A percentile compares a stretch with the other conserved stretches of the same genome.
Evolutionary conservation across 169 alveolate species (phyloP).

Genomic region (Plasmodium knowlesi): DNA sequence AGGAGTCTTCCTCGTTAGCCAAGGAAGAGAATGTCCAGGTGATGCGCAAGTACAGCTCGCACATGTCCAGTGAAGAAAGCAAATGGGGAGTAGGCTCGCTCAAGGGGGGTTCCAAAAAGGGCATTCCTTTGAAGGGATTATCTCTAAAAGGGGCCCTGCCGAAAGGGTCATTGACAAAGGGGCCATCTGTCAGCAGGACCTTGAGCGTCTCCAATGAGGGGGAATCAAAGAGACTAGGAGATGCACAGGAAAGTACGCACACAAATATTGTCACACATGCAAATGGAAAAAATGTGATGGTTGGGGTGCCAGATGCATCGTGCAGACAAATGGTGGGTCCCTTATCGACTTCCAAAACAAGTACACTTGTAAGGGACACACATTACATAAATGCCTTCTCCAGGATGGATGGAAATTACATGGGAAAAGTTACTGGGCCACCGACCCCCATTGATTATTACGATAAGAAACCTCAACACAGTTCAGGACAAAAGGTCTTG

Average conservation of each 20-base stretch:
- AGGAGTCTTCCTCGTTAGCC: background rate
- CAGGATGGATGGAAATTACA: constrained; percentile 31
- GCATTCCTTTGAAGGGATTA: background rate
- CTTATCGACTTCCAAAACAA: constrained; percentile 19
- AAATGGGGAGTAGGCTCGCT: background rate
- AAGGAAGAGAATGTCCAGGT: background rate
- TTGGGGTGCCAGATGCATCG: background rate
- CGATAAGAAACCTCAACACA: constrained; percentile 44
- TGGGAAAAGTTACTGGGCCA: constrained; percentile 64
- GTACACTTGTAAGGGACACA: constrained; percentile 10
- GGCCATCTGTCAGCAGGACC: background rate
- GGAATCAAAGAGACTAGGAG: background rate
- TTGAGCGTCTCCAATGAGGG: background rate
- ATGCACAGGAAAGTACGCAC: background rate
- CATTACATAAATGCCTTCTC: constrained; percentile 66
- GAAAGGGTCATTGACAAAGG: background rate
- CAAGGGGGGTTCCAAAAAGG: background rate
- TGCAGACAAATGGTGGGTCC: constrained; percentile 14
- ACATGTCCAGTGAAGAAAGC: background rate
- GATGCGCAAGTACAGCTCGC: background rate
- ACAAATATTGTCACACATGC: background rate
- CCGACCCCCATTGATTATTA: constrained; percentile 4
- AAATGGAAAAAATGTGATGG: background rate
- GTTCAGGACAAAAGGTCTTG: background rate
- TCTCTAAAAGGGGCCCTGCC: background rate